phyloP scores from a whole-genome alignment of 768 basidiomycete genomes.

The Phlebiopsis gigantea region DNA sequence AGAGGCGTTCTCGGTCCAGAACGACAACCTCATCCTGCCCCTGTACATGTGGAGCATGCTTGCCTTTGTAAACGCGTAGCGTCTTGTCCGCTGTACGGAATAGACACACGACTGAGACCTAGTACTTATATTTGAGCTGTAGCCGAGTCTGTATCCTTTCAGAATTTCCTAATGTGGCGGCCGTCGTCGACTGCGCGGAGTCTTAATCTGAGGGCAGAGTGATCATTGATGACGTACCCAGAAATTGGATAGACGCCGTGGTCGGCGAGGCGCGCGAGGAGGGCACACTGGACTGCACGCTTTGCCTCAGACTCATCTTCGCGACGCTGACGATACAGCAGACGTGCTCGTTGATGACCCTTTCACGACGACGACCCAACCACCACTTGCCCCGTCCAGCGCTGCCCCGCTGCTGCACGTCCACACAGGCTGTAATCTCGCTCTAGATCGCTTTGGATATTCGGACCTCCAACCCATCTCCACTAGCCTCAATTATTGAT shows the following conservation, averaged over 20 bases:
- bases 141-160: neutral
- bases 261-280: conserved; percentile 6
- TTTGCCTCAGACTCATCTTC: neutral
- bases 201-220: neutral
- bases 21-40: conserved; percentile 96
- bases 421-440: neutral
- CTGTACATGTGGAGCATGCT: conserved; percentile 92
- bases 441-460: neutral
- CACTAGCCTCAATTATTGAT: neutral
- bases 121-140: neutral
- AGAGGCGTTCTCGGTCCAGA: conserved; percentile 92
- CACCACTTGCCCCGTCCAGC: neutral
- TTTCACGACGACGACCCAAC: neutral
- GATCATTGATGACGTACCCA: neutral
- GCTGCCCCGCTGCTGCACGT: neutral
- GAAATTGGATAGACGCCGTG: neutral
- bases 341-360: neutral
- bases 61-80: conserved; percentile 46
- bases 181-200: conserved; percentile 1
- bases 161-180: neutral
- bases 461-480: neutral
- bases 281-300: neutral
- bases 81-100: neutral
- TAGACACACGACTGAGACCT: neutral
- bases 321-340: neutral